Evolutionary conservation across 2,329 filamentous ascomycete species (phyloP).

Genomic region (Cercospora beticola): DNA sequence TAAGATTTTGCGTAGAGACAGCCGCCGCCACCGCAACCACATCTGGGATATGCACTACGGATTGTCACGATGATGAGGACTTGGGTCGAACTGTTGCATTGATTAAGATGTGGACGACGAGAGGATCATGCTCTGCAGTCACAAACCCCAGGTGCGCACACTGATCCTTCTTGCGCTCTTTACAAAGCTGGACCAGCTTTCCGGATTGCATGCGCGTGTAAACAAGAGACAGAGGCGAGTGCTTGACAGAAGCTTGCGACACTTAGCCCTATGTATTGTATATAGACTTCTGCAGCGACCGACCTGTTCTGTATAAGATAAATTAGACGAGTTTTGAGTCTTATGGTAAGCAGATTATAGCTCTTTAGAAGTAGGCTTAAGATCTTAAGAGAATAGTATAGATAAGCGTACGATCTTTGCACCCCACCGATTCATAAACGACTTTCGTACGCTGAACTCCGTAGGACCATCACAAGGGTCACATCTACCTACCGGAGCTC

Average conservation of each 20-base stretch:
- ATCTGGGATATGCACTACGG: too few relatives aligned
- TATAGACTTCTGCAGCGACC: background rate
- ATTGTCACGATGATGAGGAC: too few relatives aligned
- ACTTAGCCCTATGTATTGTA: constrained; percentile 19
- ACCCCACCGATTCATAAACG: background rate
- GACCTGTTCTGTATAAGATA: background rate
- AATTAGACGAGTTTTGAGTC: too few relatives aligned
- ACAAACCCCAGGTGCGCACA: background rate
- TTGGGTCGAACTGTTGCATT: too few relatives aligned
- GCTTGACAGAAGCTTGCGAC: constrained; percentile 15
- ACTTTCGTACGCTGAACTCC: background rate
- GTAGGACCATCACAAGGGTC: background rate
- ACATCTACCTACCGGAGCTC: background rate
- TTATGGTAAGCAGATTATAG: too few relatives aligned
- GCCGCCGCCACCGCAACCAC: too few relatives aligned
- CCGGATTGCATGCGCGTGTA: constrained; percentile 11
- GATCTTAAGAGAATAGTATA: background rate
- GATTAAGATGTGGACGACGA: too few relatives aligned
- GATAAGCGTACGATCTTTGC: background rate
- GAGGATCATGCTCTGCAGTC: too few relatives aligned
- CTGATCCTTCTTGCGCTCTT: background rate
- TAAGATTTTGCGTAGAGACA: too few relatives aligned
- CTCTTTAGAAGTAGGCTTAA: background rate
- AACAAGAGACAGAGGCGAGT: constrained; percentile 6
- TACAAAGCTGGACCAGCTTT: background rate